These are phyloP conservation scores for Elsinoe ampelina DNA, from an alignment of 2,329 filamentous ascomycete species.

Conservation along the genomic window DNA sequence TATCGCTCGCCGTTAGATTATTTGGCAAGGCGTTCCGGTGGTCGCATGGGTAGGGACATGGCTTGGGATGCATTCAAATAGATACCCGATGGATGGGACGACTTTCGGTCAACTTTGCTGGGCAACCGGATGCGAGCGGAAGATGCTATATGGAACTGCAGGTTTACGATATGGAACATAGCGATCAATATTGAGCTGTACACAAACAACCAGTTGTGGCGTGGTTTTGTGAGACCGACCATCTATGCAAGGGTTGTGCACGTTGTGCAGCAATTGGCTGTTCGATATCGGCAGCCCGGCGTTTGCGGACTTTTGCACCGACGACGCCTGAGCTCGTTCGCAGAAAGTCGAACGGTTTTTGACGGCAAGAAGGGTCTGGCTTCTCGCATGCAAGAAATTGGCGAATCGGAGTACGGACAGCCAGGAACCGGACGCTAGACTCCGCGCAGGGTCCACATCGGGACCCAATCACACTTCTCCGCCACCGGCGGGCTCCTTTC, in stretches of 20 bases:
- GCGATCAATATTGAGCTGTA: background rate
- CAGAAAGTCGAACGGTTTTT: constrained; percentile 8
- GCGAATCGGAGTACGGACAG: background rate
- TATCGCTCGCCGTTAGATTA: background rate
- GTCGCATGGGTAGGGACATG: background rate
- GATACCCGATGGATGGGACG: background rate
- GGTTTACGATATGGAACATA: too few species aligned
- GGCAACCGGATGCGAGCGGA: background rate
- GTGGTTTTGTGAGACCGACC: background rate
- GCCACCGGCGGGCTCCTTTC: constrained; percentile 2
- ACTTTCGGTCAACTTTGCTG: background rate
- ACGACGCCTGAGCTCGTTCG: constrained; percentile 16
- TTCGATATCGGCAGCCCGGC: background rate
- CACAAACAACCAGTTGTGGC: background rate
- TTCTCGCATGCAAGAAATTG: background rate
- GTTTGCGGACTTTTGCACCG: background rate
- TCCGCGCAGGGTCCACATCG: background rate
- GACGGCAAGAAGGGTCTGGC: background rate
- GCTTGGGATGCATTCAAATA: background rate
- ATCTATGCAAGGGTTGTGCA: background rate
- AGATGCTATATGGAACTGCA: background rate
- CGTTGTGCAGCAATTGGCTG: constrained; percentile 1
- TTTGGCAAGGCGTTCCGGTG: constrained; percentile 4
- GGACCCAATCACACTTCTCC: background rate
- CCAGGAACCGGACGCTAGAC: background rate